Conservation (phyloP, 306 rosid genomes). For the Carpinus viminea region DNA sequence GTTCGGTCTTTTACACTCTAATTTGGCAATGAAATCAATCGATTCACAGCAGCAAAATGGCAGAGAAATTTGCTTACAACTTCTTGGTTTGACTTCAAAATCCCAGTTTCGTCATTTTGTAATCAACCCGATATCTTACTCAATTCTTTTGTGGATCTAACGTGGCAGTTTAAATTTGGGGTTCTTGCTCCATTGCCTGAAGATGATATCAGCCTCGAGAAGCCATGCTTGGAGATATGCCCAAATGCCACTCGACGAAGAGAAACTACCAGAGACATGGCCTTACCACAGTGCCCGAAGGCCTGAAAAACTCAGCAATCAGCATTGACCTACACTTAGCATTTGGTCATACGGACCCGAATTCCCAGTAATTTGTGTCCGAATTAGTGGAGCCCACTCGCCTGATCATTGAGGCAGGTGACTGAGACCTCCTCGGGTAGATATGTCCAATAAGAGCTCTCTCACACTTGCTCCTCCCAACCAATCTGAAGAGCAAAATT, state of each 20-base stretch:
- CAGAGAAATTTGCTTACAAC: not conserved
- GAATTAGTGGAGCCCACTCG: too few relatives aligned
- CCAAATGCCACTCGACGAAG: conserved; percentile 63
- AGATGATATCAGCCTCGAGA: conserved; percentile 63
- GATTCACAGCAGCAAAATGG: not conserved
- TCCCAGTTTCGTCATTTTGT: too few relatives aligned
- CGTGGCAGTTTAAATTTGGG: conserved; percentile 83
- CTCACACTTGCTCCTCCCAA: too few relatives aligned
- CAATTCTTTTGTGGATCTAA: conserved; percentile 15
- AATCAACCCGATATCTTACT: not conserved
- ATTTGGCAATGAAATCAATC: not conserved
- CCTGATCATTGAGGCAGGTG: too few relatives aligned
- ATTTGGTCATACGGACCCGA: too few relatives aligned
- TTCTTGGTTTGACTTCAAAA: not conserved
- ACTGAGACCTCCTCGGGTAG: too few relatives aligned
- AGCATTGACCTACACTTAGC: not conserved
- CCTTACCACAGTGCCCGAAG: conserved; percentile 58
- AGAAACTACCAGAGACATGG: conserved; percentile 33
- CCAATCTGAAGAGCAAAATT: too few relatives aligned
- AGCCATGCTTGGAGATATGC: conserved; percentile 83
- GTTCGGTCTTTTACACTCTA: not conserved
- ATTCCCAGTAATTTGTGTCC: too few relatives aligned
- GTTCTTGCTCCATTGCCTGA: conserved; percentile 64
- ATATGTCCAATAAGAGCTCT: too few relatives aligned
- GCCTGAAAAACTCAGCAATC: conserved; percentile 32